Percentiles rank a stretch among this genome's conserved stretches.
Conservation (phyloP, 1,284 basidiomycete species). For the Pascua sp. region DNA sequence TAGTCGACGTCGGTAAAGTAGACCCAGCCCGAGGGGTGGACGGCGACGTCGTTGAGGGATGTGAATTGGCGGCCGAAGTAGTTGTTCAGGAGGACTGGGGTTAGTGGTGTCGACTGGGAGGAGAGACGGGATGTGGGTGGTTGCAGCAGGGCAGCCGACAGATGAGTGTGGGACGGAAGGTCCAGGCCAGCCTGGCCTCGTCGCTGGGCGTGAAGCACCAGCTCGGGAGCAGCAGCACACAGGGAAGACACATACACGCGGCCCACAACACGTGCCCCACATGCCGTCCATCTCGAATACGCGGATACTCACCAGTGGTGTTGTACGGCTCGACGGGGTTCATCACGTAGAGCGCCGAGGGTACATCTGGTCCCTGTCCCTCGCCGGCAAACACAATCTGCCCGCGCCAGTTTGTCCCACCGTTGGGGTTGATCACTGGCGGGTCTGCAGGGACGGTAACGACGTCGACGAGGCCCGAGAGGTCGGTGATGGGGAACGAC, state of each 20-base stretch:
- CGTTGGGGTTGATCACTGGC: slow-evolving; percentile 69
- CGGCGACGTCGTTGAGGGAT: slow-evolving; percentile 71
- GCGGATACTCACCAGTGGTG: slow-evolving; percentile 49
- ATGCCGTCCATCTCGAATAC: background rate
- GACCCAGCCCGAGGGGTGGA: slow-evolving; percentile 58
- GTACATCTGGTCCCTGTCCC: slow-evolving; percentile 59
- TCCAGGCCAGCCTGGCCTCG: no score
- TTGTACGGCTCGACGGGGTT: slow-evolving; percentile 64
- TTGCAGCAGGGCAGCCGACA: background rate
- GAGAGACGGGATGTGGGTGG: background rate
- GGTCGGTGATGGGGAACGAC: slow-evolving; percentile 49
- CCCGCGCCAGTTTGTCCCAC: slow-evolving; percentile 59
- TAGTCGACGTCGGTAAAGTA: slow-evolving; percentile 56
- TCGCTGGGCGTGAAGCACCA: no score
- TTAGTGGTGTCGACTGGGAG: slow-evolving; percentile 4
- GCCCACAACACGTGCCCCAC: background rate
- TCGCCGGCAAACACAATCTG: slow-evolving; percentile 64
- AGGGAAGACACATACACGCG: no score
- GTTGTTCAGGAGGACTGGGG: slow-evolving; percentile 60
- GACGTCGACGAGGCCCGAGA: slow-evolving; percentile 54
- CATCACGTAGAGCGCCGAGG: slow-evolving; percentile 63
- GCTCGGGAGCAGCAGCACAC: no score
- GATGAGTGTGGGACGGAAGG: no score
- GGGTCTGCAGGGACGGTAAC: slow-evolving; percentile 49
- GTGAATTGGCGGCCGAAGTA: slow-evolving; percentile 75